These are phyloP conservation scores for Colletotrichum filicis DNA, from an alignment of 2,329 filamentous ascomycete genomes.

Conservation along the genomic window DNA sequence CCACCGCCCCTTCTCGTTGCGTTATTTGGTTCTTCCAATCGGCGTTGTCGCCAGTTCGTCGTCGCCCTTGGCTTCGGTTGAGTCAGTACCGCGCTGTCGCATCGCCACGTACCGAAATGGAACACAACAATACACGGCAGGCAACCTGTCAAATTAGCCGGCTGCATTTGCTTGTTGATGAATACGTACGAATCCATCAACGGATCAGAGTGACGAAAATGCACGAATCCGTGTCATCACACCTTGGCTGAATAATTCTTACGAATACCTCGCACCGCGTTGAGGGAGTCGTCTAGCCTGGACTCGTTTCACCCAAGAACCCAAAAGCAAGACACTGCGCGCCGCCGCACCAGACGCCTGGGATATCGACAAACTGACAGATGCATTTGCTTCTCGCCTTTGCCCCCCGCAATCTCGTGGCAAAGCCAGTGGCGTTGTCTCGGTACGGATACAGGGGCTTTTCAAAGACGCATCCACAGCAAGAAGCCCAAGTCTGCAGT, in stretches of 20 bases:
- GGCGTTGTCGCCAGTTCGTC: not conserved
- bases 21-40: slow-evolving; percentile 10
- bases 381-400: not conserved
- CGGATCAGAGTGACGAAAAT: not conserved
- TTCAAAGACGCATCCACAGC: not conserved
- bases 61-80: slow-evolving; percentile 19
- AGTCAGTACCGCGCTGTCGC: slow-evolving; percentile 24
- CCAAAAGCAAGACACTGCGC: not conserved
- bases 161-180: not conserved
- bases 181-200: not conserved
- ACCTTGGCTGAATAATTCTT: not conserved
- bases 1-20: not conserved
- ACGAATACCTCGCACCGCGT: not conserved
- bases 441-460: not conserved
- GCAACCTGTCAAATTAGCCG: slow-evolving; percentile 6
- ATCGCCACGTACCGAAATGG: slow-evolving; percentile 27
- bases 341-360: not conserved
- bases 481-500: not conserved
- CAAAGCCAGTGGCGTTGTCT: slow-evolving; percentile 18
- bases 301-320: not conserved
- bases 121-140: not conserved
- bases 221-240: not conserved
- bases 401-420: slow-evolving; percentile 15
- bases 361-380: not conserved
- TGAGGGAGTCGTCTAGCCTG: not conserved